Conservation (phyloP, 768 basidiomycete species). For the Suillus clintonianus region DNA sequence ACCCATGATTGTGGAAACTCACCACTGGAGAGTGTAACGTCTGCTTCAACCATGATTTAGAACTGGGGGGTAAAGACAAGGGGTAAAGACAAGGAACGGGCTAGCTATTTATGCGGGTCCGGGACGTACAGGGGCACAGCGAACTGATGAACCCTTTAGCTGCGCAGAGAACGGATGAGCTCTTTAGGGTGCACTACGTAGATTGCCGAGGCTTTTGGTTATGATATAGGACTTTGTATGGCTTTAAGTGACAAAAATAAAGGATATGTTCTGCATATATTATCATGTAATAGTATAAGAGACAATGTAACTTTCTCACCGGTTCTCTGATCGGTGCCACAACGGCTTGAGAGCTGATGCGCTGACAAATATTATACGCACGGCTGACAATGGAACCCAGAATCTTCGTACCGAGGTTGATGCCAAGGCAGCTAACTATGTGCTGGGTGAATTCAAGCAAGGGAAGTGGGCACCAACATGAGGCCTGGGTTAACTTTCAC, state of each 20-base stretch:
- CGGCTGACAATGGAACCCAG: neutral
- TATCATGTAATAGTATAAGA: too few species aligned
- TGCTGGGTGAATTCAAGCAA: neutral
- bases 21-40: constrained; percentile 1
- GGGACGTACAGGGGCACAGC: too few species aligned
- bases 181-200: too few species aligned
- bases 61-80: too few species aligned
- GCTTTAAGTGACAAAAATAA: too few species aligned
- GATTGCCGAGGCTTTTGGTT: too few species aligned
- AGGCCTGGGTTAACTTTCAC: neutral
- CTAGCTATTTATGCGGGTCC: neutral
- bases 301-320: too few species aligned
- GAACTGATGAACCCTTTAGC: too few species aligned
- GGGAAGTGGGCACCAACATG: neutral
- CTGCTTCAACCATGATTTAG: constrained; percentile 3
- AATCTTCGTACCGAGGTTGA: neutral
- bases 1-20: neutral
- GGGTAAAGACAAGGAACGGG: neutral
- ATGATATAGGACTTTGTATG: too few species aligned
- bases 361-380: neutral
- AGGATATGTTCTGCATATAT: too few species aligned
- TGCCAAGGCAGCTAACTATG: neutral
- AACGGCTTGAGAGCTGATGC: neutral
- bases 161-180: too few species aligned
- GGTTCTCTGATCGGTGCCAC: too few species aligned